A percentile compares a stretch with the other conserved stretches of the same genome.
phyloP scores from a whole-genome alignment of 257 asterid genomes.

The Mentha longifolia region DNA sequence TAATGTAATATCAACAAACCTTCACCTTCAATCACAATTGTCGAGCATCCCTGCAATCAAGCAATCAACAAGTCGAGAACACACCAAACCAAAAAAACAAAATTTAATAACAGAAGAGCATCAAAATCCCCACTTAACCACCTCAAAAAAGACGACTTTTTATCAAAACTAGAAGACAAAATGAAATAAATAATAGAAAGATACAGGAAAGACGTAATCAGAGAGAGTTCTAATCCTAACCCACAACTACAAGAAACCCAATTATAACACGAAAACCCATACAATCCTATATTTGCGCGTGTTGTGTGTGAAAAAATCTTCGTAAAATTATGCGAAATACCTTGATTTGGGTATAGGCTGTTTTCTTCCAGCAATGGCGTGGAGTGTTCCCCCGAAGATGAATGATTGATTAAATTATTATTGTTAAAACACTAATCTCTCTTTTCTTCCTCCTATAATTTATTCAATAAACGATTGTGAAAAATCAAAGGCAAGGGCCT shows the following conservation, averaged over 20 bases:
- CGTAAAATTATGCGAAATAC: constrained; percentile 12
- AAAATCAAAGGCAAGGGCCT: constrained; percentile 15
- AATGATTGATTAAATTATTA: constrained; percentile 38
- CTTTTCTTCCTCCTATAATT: not conserved
- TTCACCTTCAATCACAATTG: constrained; percentile 38
- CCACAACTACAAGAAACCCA: constrained; percentile 32
- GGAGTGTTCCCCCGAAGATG: constrained; percentile 34
- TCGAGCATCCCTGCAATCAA: constrained; percentile 38
- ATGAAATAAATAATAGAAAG: constrained; percentile 1
- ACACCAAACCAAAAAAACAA: constrained; percentile 22
- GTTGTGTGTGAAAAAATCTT: constrained; percentile 19
- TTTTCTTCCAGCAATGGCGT: constrained; percentile 42
- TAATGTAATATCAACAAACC: constrained; percentile 20
- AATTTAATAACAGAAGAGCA: constrained; percentile 12
- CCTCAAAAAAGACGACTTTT: constrained; percentile 25
- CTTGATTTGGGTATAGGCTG: constrained; percentile 28
- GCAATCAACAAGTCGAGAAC: constrained; percentile 27
- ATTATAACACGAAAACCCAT: constrained; percentile 41
- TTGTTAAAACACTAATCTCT: constrained; percentile 8
- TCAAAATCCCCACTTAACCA: constrained; percentile 28
- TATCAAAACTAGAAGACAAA: constrained; percentile 16
- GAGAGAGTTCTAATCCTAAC: constrained; percentile 8
- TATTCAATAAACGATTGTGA: not conserved
- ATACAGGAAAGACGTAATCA: constrained; percentile 18
- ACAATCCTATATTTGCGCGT: constrained; percentile 10